Evolutionary conservation across 805 yeast species (phyloP), one percentile per base, ranked within the genome.

Genomic region (Kluyveromyces siamensis): DNA sequence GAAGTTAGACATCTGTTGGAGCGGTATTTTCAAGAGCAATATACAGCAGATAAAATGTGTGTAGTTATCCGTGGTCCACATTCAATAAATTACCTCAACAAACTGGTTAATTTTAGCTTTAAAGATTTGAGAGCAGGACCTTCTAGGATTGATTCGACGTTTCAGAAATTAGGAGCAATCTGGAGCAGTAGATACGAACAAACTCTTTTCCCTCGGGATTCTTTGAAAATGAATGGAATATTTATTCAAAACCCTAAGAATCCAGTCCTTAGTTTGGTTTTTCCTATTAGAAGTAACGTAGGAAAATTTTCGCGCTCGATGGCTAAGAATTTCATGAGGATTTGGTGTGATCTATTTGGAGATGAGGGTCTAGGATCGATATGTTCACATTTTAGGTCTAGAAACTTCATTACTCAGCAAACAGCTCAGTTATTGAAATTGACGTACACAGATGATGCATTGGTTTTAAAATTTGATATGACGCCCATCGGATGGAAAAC

Each of bases 31-130:
- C 50, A 66, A 1, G 50, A 55, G 0, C 59, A 75, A 49, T 85
- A 72, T 54, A 48, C 52, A 10, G 69, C 83, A 0, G 65, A 68
- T 1, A 80, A 72, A 40, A 76, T 81, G 77, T 66, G 80, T 0
- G 46, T 84, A 21, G 87, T 83, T 1, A 54, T 85, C 6, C 72
- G 76, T 55, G 84, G 90, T 0, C 81, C 89, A 0, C 85, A 82
- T 49, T 79, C 90, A 0, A 53, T 83, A 35, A 81, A 80, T 53
- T 63, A 67, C 25, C 59, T 85, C 36, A 77, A 75, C 40, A 83
- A 77, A 55, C 50, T 80, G 16, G 81, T 81, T 0, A 39, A 70
- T 1, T 41, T 65, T 1, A 60, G 70, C 48, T 83, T 81, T 55
- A 59, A 68, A 16, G 66, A 61, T 33, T 57, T 77, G n/a, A 40